Percentiles rank a stretch among this genome's conserved stretches.
phyloP scores from a whole-genome alignment of 2,329 filamentous ascomycete genomes.

The Phaeoacremonium minimum region DNA sequence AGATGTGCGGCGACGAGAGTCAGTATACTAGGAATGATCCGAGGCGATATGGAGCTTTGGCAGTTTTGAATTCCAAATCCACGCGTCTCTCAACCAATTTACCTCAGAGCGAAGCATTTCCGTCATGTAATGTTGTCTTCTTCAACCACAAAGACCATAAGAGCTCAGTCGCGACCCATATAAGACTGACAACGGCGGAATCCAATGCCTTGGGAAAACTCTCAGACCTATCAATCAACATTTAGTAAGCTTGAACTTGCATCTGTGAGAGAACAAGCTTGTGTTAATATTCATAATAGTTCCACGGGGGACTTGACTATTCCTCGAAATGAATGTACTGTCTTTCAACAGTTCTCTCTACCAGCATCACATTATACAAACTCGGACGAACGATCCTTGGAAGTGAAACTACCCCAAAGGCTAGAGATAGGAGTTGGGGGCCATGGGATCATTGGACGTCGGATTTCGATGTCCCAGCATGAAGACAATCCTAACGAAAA shows the following conservation, averaged over 20 bases:
- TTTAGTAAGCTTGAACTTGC: constrained; percentile 3
- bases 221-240: constrained; percentile 4
- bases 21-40: too few relatives aligned
- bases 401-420: constrained; percentile 3
- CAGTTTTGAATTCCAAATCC: constrained; percentile 4
- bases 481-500: not conserved
- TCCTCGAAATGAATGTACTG: constrained; percentile 3
- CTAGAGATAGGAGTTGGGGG: constrained; percentile 7
- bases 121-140: constrained; percentile 6
- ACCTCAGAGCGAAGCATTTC: not conserved
- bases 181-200: constrained; percentile 1
- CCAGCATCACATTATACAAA: not conserved
- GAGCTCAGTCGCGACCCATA: constrained; percentile 6
- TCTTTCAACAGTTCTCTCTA: constrained; percentile 2
- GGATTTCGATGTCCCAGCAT: constrained; percentile 3
- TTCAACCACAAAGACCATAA: constrained; percentile 5
- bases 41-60: constrained; percentile 6
- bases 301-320: constrained; percentile 7
- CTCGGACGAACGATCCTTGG: not conserved
- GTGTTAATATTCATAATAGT: constrained; percentile 1
- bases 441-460: constrained; percentile 9
- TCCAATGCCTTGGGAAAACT: not conserved
- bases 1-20: not conserved
- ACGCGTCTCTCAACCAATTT: not conserved
- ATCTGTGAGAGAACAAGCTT: not conserved